Evolutionary conservation across 495 filamentous ascomycete genomes (phyloP), one percentile per base, ranked within the genome.

Genomic region (Astrocystis sublimbata): DNA sequence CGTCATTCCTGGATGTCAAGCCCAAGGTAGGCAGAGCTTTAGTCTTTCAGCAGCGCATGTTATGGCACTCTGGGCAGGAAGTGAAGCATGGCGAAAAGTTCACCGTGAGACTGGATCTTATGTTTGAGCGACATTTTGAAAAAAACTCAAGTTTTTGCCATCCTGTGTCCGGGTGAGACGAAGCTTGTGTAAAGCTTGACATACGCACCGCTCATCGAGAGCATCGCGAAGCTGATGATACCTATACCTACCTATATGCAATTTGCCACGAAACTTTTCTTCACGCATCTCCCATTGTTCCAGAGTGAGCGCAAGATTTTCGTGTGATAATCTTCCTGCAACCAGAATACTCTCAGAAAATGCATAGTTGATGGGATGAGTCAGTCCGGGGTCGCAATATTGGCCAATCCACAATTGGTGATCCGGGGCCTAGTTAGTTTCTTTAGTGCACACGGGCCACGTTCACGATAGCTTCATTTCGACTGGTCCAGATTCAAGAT

Each of bases 1-100:
- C 89, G 1, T 90, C 88, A 10, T 83, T 84, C 4, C 89, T 93
- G 3, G 85, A 92, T 64, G 81, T 94, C 17, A 76, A 86, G 55
- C 88, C 90, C 5, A 91, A 86, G 72, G 77, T 79, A 15, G 92
- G 92, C 0, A 78, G 88, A 10, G 84, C 92, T 19, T 75, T 94
- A 41, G 78, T 94, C 19, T 96, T 96, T 62, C 90, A 96, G 74
- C 91, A 94, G 59, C 65, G 75, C 4, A 68, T 79, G 52, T 73
- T 96, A 33, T 63, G 88, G 65, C 92, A 96, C 73, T 83, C 83
- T 21, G 92, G 92, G 1, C 90, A 89, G 60, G 86, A 92, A 65
- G 89, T 94, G 6, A 74, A 79, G 36, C 68, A 71, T n/a, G 92
- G 92, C 0, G 77, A 82, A 10, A 94, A 96, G 75, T 88, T 87